These are phyloP conservation scores for Apiospora hydei DNA, from an alignment of 2,329 filamentous ascomycete species.

Conservation along the genomic window DNA sequence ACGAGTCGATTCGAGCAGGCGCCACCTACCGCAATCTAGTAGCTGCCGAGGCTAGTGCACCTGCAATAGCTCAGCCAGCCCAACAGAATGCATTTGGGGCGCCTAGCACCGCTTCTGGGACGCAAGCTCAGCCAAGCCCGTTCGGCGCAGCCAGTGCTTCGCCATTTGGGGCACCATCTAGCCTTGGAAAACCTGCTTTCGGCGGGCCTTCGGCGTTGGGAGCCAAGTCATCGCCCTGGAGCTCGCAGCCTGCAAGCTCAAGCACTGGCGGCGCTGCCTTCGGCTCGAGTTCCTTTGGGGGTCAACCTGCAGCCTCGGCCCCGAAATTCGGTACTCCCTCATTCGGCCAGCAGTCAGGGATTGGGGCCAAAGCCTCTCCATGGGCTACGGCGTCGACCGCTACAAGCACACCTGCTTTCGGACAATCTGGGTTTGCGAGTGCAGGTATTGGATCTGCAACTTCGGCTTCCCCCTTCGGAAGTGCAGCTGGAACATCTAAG, in stretches of 20 bases:
- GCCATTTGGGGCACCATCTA: slow-evolving; percentile 50
- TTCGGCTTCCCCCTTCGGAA: slow-evolving; percentile 32
- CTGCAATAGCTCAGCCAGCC: slow-evolving; percentile 43
- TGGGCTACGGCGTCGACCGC: slow-evolving; percentile 55
- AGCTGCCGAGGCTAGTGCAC: slow-evolving; percentile 49
- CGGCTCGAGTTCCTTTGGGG: slow-evolving; percentile 55
- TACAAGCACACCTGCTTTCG: slow-evolving; percentile 56
- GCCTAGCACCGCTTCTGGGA: slow-evolving; percentile 30
- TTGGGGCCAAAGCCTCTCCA: slow-evolving; percentile 59
- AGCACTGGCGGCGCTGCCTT: slow-evolving; percentile 48
- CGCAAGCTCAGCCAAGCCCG: slow-evolving; percentile 36
- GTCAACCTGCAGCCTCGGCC: slow-evolving; percentile 42
- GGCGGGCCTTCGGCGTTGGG: slow-evolving; percentile 58
- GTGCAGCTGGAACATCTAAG: slow-evolving; percentile 28
- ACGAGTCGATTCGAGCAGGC: slow-evolving; percentile 80
- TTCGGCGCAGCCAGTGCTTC: slow-evolving; percentile 44
- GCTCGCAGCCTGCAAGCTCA: slow-evolving; percentile 41
- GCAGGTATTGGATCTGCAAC: slow-evolving; percentile 30
- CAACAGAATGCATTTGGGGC: slow-evolving; percentile 36
- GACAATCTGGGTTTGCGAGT: slow-evolving; percentile 59
- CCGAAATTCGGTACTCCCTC: slow-evolving; percentile 57
- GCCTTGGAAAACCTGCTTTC: slow-evolving; percentile 51
- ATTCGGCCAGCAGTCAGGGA: slow-evolving; percentile 60
- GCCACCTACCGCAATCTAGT: slow-evolving; percentile 76
- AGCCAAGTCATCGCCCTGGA: slow-evolving; percentile 61